phyloP scores from a whole-genome alignment of 257 asterid species.

The Linderniella brevidens region DNA sequence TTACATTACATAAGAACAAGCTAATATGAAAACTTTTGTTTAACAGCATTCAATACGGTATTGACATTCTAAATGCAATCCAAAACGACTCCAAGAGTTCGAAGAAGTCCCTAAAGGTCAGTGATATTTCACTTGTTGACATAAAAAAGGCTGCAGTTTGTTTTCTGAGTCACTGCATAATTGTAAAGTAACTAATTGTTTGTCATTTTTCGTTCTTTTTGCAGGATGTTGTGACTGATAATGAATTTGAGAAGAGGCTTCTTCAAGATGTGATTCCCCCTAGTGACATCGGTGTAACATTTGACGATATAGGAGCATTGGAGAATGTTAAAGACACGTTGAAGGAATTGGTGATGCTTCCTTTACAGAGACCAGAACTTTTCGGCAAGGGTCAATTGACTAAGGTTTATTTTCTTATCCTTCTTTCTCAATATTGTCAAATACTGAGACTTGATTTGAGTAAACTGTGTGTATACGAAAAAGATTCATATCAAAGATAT shows the following conservation, averaged over 20 bases:
- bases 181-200: no score
- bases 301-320: conserved; percentile 23
- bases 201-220: conserved; percentile 1
- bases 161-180: background rate
- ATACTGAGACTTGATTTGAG: background rate
- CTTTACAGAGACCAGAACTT: conserved; percentile 24
- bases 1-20: no score
- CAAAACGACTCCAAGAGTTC: conserved; percentile 38
- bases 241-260: conserved; percentile 20
- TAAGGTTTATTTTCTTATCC: conserved; percentile 7
- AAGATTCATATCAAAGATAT: no score
- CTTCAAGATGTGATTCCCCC: conserved; percentile 15
- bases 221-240: conserved; percentile 15
- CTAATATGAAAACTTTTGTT: background rate
- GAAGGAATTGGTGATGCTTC: conserved; percentile 24
- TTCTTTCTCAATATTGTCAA: background rate
- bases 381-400: conserved; percentile 20
- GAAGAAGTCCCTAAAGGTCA: conserved; percentile 47
- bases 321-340: conserved; percentile 20
- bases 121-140: conserved; percentile 9
- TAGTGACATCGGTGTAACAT: conserved; percentile 15
- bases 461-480: background rate
- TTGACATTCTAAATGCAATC: conserved; percentile 25
- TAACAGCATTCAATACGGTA: conserved; percentile 37
- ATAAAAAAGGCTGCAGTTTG: background rate